Evolutionary conservation across 805 yeast genomes (phyloP).

Genomic region (Brettanomyces custersianus): DNA sequence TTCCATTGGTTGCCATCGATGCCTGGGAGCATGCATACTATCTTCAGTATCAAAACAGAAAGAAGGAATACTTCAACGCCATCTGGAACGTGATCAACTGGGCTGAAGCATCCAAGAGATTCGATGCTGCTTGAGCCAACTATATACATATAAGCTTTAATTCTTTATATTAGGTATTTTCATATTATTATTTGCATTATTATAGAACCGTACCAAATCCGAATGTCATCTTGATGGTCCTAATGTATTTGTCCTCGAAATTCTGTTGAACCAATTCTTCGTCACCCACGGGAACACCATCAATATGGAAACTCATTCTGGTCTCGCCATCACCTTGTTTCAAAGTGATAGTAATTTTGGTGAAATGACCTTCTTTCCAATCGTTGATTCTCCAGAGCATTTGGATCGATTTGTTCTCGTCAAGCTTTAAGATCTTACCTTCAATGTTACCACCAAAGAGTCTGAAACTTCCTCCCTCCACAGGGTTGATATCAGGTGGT

Average conservation of each 20-base stretch:
- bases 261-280: constrained; percentile 80
- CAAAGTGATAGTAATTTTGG: constrained; percentile 56
- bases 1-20: constrained; percentile 81
- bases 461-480: constrained; percentile 53
- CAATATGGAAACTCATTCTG: constrained; percentile 63
- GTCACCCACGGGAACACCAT: constrained; percentile 92
- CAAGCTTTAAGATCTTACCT: constrained; percentile 58
- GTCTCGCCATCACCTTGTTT: constrained; percentile 83
- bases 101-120: constrained; percentile 81
- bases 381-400: constrained; percentile 82
- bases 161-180: not conserved
- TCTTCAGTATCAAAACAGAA: constrained; percentile 85
- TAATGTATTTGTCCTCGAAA: constrained; percentile 83
- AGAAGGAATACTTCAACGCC: constrained; percentile 86
- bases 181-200: constrained; percentile 2
- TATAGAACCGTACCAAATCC: constrained; percentile 92
- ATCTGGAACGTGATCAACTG: constrained; percentile 93
- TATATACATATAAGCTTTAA: not conserved
- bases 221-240: constrained; percentile 82
- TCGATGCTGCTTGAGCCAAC: constrained; percentile 24
- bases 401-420: constrained; percentile 48
- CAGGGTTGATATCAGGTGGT: constrained; percentile 47
- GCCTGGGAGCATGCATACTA: constrained; percentile 98
- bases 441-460: constrained; percentile 83
- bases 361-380: constrained; percentile 84